phyloP scores from a whole-genome alignment of 2,329 filamentous ascomycete genomes.

The Tolypocladium tropicale region DNA sequence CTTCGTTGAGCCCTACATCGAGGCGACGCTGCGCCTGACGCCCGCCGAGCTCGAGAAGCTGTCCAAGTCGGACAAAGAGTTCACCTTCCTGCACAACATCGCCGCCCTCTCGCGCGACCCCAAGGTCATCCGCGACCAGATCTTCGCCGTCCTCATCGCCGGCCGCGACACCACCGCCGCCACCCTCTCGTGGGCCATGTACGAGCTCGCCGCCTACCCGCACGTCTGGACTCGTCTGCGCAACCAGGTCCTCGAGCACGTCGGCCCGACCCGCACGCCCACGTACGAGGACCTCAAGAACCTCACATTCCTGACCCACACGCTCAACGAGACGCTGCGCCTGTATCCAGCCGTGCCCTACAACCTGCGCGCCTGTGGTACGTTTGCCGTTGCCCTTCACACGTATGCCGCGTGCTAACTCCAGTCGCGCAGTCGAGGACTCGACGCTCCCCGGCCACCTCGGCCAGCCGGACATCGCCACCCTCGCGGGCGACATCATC shows the following conservation, averaged over 20 bases:
- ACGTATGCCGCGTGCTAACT: background rate
- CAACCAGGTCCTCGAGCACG: constrained; percentile 54
- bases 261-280: constrained; percentile 53
- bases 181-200: constrained; percentile 72
- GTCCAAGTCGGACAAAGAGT: constrained; percentile 57
- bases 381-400: background rate
- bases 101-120: constrained; percentile 67
- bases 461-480: constrained; percentile 51
- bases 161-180: constrained; percentile 80
- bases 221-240: constrained; percentile 60
- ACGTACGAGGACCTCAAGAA: constrained; percentile 75
- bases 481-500: constrained; percentile 56
- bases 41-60: constrained; percentile 60
- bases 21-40: constrained; percentile 57
- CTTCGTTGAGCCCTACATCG: constrained; percentile 72
- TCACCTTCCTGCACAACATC: constrained; percentile 82
- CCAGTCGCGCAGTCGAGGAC: constrained; percentile 49
- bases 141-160: constrained; percentile 73
- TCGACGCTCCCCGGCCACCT: constrained; percentile 60
- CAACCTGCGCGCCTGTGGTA: constrained; percentile 48
- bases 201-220: constrained; percentile 68
- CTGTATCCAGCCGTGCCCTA: constrained; percentile 71
- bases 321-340: constrained; percentile 68
- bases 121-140: constrained; percentile 70
- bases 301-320: constrained; percentile 71